A percentile compares a stretch with the other conserved stretches of the same genome.
Conservation (phyloP, 352 stramenopile species). For the Lagenidium sp. region DNA sequence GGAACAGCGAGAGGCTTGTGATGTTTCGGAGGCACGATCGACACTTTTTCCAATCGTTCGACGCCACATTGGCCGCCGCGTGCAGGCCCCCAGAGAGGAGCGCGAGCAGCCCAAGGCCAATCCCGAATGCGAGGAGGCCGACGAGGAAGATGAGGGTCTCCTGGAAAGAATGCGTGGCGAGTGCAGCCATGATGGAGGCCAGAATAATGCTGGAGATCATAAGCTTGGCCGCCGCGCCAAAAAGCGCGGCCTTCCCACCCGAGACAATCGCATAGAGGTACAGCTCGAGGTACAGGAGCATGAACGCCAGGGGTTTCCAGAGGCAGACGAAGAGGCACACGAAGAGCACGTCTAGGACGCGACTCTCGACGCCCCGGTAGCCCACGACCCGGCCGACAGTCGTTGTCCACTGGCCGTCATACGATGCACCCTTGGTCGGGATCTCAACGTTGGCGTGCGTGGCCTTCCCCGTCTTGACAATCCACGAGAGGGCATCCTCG, state of each 20-base stretch:
- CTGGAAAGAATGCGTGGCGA: conserved; percentile 46
- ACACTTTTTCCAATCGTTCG: conserved; percentile 69
- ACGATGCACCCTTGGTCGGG: conserved; percentile 40
- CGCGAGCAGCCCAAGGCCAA: conserved; percentile 53
- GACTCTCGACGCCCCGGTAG: conserved; percentile 60
- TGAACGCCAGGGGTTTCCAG: conserved; percentile 72
- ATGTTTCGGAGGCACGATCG: conserved; percentile 67
- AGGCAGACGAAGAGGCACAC: conserved; percentile 63
- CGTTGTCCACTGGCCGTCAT: conserved; percentile 52
- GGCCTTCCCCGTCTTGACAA: conserved; percentile 30
- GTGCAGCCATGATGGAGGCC: conserved; percentile 23
- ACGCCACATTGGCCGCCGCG: conserved; percentile 36
- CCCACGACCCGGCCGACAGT: conserved; percentile 68
- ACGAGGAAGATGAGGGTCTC: conserved; percentile 54
- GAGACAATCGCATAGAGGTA: conserved; percentile 62
- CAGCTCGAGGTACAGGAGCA: conserved; percentile 75
- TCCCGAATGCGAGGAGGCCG: conserved; percentile 25
- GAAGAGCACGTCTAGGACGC: conserved; percentile 64
- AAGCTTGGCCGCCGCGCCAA: conserved; percentile 58
- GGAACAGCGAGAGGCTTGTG: conserved; percentile 76
- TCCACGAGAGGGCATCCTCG: conserved; percentile 66
- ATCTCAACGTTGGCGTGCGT: conserved; percentile 24
- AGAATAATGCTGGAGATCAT: conserved; percentile 56
- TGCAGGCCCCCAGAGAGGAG: conserved; percentile 53
- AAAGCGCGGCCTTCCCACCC: conserved; percentile 58